A percentile compares a stretch with the other conserved stretches of the same genome.
Evolutionary conservation across 345 rosid genomes (phyloP).

Genomic region (Linum trigynum): DNA sequence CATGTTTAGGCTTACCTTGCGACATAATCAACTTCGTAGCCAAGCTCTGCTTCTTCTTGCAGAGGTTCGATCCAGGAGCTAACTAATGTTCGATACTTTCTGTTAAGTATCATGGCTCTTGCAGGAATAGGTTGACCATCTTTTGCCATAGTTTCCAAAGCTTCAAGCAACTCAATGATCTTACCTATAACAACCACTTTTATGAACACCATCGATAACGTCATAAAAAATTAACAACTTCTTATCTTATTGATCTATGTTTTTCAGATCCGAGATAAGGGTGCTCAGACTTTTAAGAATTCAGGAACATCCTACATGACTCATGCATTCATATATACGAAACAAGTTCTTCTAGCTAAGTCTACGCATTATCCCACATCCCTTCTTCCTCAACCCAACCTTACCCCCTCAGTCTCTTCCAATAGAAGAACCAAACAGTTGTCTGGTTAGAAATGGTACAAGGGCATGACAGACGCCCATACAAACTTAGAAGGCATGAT

Average conservation of each 20-base stretch:
- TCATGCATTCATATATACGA: background rate
- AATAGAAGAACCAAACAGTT: no score
- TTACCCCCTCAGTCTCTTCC: no score
- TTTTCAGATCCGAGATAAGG: background rate
- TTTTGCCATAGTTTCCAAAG: constrained; percentile 76
- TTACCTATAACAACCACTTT: constrained; percentile 57
- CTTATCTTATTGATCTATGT: background rate
- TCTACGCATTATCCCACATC: no score
- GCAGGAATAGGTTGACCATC: constrained; percentile 80
- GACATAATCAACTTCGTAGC: constrained; percentile 78
- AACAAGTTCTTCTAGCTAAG: background rate
- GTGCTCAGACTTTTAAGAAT: background rate
- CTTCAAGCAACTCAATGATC: constrained; percentile 77
- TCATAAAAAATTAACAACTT: no score
- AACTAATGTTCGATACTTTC: constrained; percentile 84
- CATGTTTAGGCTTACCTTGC: constrained; percentile 46
- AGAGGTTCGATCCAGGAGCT: constrained; percentile 99
- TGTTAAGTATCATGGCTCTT: constrained; percentile 86
- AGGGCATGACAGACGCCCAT: no score
- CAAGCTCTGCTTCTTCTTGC: constrained; percentile 95
- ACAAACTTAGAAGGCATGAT: no score
- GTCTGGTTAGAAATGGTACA: no score
- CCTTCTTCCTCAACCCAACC: no score
- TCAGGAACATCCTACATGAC: background rate
- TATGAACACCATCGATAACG: background rate